These are phyloP conservation scores for Apiotrichum akiyoshidainum DNA, from an alignment of 1,284 basidiomycete genomes.

Conservation along the genomic window DNA sequence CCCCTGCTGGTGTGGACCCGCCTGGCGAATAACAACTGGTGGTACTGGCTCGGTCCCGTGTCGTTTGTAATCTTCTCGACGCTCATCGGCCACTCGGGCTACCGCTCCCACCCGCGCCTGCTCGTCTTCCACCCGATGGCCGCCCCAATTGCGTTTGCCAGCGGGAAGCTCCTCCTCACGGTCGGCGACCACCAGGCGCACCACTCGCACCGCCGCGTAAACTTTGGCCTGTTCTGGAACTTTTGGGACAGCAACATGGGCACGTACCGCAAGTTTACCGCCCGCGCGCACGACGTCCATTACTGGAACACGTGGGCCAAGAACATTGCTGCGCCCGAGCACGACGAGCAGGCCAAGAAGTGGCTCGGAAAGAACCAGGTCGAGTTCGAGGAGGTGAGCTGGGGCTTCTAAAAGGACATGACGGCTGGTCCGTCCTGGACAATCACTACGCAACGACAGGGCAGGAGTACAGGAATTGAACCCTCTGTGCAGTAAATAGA, in stretches of 20 bases:
- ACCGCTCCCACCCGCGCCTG: conserved; percentile 7
- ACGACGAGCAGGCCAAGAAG: no score
- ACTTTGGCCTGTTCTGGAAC: conserved; percentile 9
- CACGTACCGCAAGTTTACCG: conserved; percentile 4
- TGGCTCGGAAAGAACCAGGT: no score
- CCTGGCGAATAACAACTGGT: conserved; percentile 7
- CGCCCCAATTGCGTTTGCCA: not conserved
- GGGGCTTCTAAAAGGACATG: no score
- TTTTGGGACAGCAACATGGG: conserved; percentile 4
- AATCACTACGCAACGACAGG: no score
- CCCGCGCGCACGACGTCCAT: not conserved
- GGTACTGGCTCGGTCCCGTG: conserved; percentile 5
- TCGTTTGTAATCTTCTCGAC: conserved; percentile 9
- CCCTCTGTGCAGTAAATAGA: no score
- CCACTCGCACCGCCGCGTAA: conserved; percentile 9
- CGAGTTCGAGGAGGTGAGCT: no score
- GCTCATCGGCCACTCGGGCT: conserved; percentile 9
- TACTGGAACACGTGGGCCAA: conserved; percentile 4
- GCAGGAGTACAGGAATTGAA: no score
- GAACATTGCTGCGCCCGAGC: no score
- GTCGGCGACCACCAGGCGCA: conserved; percentile 7
- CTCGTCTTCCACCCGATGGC: conserved; percentile 8
- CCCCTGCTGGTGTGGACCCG: not conserved
- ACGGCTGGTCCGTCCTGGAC: no score
- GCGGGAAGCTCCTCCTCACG: not conserved